A percentile compares a stretch with the other conserved stretches of the same genome.
Conservation (phyloP, 2,329 filamentous ascomycete genomes). For the Pezicula neosporulosa region DNA sequence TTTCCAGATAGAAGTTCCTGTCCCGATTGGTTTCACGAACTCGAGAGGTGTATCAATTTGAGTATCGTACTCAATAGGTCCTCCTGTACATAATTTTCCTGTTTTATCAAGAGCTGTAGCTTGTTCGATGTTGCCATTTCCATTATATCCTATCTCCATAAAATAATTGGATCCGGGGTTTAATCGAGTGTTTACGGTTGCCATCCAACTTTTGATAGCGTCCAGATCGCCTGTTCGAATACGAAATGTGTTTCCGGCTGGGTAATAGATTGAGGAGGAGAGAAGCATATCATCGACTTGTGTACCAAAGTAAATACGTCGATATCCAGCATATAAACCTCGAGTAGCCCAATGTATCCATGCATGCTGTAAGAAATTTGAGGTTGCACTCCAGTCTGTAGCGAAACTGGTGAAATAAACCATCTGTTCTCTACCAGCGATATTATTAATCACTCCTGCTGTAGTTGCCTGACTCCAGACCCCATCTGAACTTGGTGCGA, state of each 20-base stretch:
- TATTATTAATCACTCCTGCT: slow-evolving; percentile 57
- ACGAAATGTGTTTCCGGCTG: slow-evolving; percentile 43
- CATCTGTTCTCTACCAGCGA: slow-evolving; percentile 56
- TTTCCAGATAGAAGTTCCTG: slow-evolving; percentile 44
- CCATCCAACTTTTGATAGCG: slow-evolving; percentile 38
- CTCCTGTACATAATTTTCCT: slow-evolving; percentile 3
- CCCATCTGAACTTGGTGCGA: slow-evolving; percentile 20
- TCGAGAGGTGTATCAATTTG: slow-evolving; percentile 38
- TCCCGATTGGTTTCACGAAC: slow-evolving; percentile 43
- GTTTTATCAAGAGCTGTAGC: slow-evolving; percentile 5
- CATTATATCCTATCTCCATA: slow-evolving; percentile 51
- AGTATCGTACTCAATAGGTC: slow-evolving; percentile 37
- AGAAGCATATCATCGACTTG: slow-evolving; percentile 57
- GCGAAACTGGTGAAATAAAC: slow-evolving; percentile 53
- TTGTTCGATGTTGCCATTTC: slow-evolving; percentile 43
- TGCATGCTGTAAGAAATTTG: slow-evolving; percentile 12
- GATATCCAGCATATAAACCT: slow-evolving; percentile 14
- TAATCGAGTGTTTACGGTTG: slow-evolving; percentile 34
- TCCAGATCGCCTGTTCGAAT: slow-evolving; percentile 41
- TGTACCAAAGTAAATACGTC: slow-evolving; percentile 15
- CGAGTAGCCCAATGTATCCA: slow-evolving; percentile 18
- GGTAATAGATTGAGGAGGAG: slow-evolving; percentile 41
- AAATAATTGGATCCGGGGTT: slow-evolving; percentile 48
- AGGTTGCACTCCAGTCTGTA: slow-evolving; percentile 33
- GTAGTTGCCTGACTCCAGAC: slow-evolving; percentile 37